These are phyloP conservation scores for Pyrus communis DNA, from an alignment of 306 rosid genomes.

Conservation along the genomic window DNA sequence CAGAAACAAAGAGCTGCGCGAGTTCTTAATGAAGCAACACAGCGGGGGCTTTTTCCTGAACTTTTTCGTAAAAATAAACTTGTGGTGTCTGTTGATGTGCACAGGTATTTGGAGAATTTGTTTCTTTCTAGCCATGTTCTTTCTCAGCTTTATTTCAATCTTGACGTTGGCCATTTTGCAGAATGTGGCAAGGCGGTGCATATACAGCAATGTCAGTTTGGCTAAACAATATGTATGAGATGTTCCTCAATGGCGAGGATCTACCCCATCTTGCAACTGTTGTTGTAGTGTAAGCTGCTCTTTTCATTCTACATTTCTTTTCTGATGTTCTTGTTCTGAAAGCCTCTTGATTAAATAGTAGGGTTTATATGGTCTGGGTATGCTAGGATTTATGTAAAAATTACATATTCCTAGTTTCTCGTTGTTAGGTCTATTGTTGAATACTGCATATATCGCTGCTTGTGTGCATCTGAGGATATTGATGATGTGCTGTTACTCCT, in stretches of 20 bases:
- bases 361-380: neutral
- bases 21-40: slow-evolving; percentile 86
- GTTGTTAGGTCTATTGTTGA: neutral
- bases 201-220: slow-evolving; percentile 81
- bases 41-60: slow-evolving; percentile 86
- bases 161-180: slow-evolving; percentile 30
- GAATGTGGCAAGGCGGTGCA: slow-evolving; percentile 96
- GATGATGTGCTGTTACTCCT: neutral
- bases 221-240: slow-evolving; percentile 69
- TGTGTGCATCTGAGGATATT: neutral
- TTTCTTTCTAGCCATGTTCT: slow-evolving; percentile 7
- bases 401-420: neutral
- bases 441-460: neutral
- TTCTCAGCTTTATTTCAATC: slow-evolving; percentile 2
- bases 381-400: neutral
- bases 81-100: slow-evolving; percentile 82
- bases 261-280: slow-evolving; percentile 84
- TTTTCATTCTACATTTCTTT: slow-evolving; percentile 8
- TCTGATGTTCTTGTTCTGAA: slow-evolving; percentile 1
- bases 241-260: slow-evolving; percentile 51
- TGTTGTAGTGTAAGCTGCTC: slow-evolving; percentile 69
- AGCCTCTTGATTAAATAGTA: neutral
- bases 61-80: slow-evolving; percentile 71
- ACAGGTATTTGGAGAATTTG: slow-evolving; percentile 49
- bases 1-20: slow-evolving; percentile 91